phyloP scores from a whole-genome alignment of 169 alveolate species.

The Cystoisospora suis region DNA sequence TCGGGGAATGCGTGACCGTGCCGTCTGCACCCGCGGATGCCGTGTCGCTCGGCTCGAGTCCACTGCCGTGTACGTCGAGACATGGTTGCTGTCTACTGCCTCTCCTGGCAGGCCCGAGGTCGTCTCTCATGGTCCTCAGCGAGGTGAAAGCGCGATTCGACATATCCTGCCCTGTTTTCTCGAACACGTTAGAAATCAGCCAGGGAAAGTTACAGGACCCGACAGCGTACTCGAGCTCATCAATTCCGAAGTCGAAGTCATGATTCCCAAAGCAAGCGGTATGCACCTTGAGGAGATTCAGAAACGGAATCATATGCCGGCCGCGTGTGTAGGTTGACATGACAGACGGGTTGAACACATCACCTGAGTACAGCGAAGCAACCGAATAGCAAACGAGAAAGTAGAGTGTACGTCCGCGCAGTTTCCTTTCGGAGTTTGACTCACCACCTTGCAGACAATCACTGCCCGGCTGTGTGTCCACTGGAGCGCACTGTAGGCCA shows the following conservation, averaged over 20 bases:
- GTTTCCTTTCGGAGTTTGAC: too few relatives aligned
- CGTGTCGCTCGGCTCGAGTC: neutral
- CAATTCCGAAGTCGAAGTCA: constrained; percentile 90
- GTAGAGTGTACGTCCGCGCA: too few relatives aligned
- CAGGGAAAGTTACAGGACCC: constrained; percentile 82
- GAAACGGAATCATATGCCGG: constrained; percentile 82
- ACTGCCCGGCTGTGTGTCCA: too few relatives aligned
- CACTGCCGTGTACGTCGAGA: neutral
- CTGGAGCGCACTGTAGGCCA: neutral
- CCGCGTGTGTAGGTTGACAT: constrained; percentile 85
- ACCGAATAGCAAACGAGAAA: neutral
- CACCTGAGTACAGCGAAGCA: constrained; percentile 76
- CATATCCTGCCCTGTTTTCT: constrained; percentile 62
- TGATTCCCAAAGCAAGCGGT: constrained; percentile 94
- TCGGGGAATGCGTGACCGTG: neutral
- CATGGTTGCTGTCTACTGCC: neutral
- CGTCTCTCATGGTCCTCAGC: neutral
- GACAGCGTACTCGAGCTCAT: constrained; percentile 78
- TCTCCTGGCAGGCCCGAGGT: neutral
- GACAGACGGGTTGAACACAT: constrained; percentile 89
- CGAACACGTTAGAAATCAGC: constrained; percentile 82
- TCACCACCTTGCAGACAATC: too few relatives aligned
- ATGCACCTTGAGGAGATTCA: constrained; percentile 78
- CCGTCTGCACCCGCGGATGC: neutral
- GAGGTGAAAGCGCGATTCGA: neutral